Conservation (phyloP, 176 grass and related monocot genomes). For the Melocanna baccifera region DNA sequence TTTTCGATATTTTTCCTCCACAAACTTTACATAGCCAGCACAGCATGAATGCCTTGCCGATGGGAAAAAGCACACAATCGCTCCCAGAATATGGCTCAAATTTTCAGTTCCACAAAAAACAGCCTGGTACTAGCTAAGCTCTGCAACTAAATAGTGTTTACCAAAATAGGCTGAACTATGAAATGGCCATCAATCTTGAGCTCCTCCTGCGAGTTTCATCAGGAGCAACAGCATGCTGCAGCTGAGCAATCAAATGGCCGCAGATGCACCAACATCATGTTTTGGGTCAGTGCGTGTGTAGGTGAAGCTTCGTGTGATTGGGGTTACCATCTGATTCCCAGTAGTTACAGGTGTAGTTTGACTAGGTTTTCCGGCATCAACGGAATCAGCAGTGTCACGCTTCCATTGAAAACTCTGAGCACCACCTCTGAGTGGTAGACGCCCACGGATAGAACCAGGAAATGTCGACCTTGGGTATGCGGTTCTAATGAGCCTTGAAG, state of each 20-base stretch:
- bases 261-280: slow-evolving; percentile 37
- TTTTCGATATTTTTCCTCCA: not conserved
- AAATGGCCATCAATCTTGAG: slow-evolving; percentile 21
- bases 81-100: slow-evolving; percentile 33
- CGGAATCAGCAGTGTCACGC: slow-evolving; percentile 38
- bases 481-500: slow-evolving; percentile 57
- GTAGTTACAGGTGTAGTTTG: slow-evolving; percentile 18
- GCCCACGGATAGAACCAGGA: slow-evolving; percentile 48
- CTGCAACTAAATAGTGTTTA: slow-evolving; percentile 50
- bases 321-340: slow-evolving; percentile 24
- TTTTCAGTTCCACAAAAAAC: slow-evolving; percentile 29
- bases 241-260: slow-evolving; percentile 33
- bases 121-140: slow-evolving; percentile 36
- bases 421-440: slow-evolving; percentile 54
- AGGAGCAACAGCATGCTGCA: slow-evolving; percentile 27
- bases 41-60: slow-evolving; percentile 20
- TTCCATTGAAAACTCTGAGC: slow-evolving; percentile 89
- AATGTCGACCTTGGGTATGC: slow-evolving; percentile 50
- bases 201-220: slow-evolving; percentile 31
- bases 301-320: slow-evolving; percentile 56
- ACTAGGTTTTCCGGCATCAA: slow-evolving; percentile 34
- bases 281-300: slow-evolving; percentile 61
- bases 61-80: not conserved
- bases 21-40: slow-evolving; percentile 14
- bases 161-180: slow-evolving; percentile 27